Evolutionary conservation across 495 filamentous ascomycete genomes (phyloP), one percentile per base, ranked within the genome.

Genomic region (Neurospora sp.): DNA sequence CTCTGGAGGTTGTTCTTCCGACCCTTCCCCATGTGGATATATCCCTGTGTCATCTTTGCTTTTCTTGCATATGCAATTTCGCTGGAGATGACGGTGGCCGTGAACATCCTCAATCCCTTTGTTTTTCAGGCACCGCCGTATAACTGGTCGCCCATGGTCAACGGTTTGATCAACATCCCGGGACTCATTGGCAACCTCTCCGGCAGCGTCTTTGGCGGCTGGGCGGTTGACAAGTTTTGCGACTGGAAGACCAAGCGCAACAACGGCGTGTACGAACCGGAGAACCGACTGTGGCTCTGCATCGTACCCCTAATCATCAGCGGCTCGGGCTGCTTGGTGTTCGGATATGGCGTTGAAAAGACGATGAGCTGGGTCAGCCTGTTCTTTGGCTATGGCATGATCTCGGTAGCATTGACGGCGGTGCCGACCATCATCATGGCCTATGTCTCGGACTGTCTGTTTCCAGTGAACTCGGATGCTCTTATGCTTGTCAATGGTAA

Each of bases 91-190:
- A 85, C 82, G 24, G 88, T 90, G 76, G 81, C 91, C 73, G 88
- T 89, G 24, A 81, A 91, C 75, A 91, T 92, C 76, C 82, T 92
- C 34, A 91, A 90, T 36, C 86, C 91, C 28, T 89, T 89, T 75
- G 87, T 86, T 2, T 89, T 92, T 70, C 86, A 88, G 24, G 86
- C 85, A 4, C 89, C 90, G 13, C 90, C 89, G 0, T 92, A 92
- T 77, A 87, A 85, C 73, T 88, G 88, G 82, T 86, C 82, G 71
- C 83, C 85, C 11, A 83, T 87, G 69, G 81, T 85, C 34, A 88
- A 92, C 76, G 89, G 88, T 1, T 84, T 88, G 48, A 86, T 86
- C 76, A 89, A 85, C 73, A 79, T 83, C 48, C 81, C 85, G 9
- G 80, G 85, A 3, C 79, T 85, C 13, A 79, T 86, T 40, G 86